These are phyloP conservation scores for Aquanectria penicillioides DNA, from an alignment of 2,329 filamentous ascomycete genomes.

Conservation along the genomic window DNA sequence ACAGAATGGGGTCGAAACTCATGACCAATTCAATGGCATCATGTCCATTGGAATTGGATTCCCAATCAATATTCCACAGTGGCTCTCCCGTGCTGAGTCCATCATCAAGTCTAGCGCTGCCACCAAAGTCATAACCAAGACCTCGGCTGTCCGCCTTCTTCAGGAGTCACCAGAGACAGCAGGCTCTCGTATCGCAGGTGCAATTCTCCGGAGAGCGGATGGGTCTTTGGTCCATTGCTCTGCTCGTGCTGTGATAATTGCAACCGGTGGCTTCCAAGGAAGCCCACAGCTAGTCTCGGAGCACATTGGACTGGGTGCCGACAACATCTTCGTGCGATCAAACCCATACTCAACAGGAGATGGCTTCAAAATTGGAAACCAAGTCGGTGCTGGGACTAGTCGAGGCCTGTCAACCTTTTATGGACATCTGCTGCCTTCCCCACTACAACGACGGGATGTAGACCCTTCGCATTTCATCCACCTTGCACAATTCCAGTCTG, in stretches of 20 bases:
- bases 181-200: conserved; percentile 15
- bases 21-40: conserved; percentile 26
- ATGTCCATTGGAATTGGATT: conserved; percentile 29
- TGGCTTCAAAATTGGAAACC: conserved; percentile 20
- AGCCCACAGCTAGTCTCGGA: conserved; percentile 19
- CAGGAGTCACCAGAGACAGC: neutral
- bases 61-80: conserved; percentile 25
- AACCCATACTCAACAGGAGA: conserved; percentile 26
- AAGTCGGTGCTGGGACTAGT: conserved; percentile 21
- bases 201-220: conserved; percentile 7
- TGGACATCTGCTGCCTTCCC: conserved; percentile 23
- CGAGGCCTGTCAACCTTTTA: conserved; percentile 26
- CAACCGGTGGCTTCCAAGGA: conserved; percentile 27
- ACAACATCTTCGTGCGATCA: conserved; percentile 26
- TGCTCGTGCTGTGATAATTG: conserved; percentile 22
- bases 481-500: conserved; percentile 27
- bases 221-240: conserved; percentile 13
- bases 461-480: conserved; percentile 27
- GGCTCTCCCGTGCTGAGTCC: conserved; percentile 23
- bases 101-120: conserved; percentile 13
- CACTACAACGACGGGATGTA: conserved; percentile 15
- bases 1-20: conserved; percentile 19
- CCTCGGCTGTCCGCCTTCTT: conserved; percentile 14
- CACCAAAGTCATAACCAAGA: conserved; percentile 6
- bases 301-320: conserved; percentile 20